phyloP scores from a whole-genome alignment of 2,329 filamentous ascomycete species.

The Erysiphe neolycopersici region DNA sequence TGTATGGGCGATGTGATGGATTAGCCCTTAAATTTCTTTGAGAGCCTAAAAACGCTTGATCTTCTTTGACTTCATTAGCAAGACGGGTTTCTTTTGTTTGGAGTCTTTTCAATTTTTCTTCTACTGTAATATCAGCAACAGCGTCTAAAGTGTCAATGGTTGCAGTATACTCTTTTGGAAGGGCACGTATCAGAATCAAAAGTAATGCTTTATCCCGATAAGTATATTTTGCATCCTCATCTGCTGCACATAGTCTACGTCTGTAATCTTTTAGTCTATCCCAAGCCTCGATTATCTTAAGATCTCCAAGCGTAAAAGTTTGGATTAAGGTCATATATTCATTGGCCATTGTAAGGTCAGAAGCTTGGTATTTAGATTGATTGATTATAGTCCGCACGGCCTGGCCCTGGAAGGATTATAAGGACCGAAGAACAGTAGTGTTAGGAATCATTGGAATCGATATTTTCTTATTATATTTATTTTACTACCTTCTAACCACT shows the following conservation, averaged over 20 bases:
- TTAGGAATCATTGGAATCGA: no score
- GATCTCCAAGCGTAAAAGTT: neutral
- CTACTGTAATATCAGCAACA: neutral
- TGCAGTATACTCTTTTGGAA: neutral
- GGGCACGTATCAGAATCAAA: neutral
- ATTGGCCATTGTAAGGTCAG: neutral
- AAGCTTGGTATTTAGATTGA: neutral
- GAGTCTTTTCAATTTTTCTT: neutral
- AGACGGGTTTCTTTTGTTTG: neutral
- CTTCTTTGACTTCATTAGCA: no score
- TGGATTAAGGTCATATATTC: neutral
- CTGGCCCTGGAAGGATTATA: no score
- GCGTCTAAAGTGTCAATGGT: neutral
- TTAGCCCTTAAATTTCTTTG: no score
- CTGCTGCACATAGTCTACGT: neutral
- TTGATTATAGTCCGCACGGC: no score
- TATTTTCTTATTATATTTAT: no score
- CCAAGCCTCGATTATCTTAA: neutral
- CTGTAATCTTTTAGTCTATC: neutral
- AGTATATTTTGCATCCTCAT: neutral
- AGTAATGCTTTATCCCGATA: neutral
- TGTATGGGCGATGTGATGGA: no score
- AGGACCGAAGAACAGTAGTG: no score
- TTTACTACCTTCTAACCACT: no score
- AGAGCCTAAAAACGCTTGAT: no score